phyloP scores from a whole-genome alignment of 768 basidiomycete species.

The Auriculariales sp. region DNA sequence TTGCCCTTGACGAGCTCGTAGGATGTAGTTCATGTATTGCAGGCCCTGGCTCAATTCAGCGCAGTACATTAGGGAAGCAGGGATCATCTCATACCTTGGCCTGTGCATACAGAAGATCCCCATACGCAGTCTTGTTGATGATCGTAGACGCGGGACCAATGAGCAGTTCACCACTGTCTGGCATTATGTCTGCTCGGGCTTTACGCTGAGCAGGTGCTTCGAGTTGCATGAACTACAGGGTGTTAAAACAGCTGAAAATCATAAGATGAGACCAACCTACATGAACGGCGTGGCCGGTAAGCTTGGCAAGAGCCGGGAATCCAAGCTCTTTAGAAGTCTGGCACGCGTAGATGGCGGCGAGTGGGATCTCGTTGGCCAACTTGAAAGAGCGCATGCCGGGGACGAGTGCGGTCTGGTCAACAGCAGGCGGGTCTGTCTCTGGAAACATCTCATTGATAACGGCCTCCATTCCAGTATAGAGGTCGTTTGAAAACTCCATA shows the following conservation, averaged over 20 bases:
- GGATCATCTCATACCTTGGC: constrained; percentile 51
- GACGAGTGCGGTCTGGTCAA: constrained; percentile 45
- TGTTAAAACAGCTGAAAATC: neutral
- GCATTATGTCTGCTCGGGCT: constrained; percentile 61
- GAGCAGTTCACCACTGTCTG: constrained; percentile 70
- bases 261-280: constrained; percentile 5
- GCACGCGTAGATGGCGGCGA: constrained; percentile 80
- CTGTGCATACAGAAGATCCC: constrained; percentile 76
- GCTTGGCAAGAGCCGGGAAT: constrained; percentile 47
- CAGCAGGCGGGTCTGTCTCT: constrained; percentile 33
- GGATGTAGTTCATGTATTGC: constrained; percentile 82
- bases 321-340: constrained; percentile 64
- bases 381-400: constrained; percentile 80
- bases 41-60: constrained; percentile 42
- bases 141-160: constrained; percentile 67
- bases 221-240: constrained; percentile 2
- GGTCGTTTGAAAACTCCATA: constrained; percentile 63
- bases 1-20: constrained; percentile 51
- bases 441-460: constrained; percentile 66
- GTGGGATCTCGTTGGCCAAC: constrained; percentile 84
- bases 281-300: constrained; percentile 65
- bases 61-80: neutral
- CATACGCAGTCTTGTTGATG: constrained; percentile 56
- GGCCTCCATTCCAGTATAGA: constrained; percentile 56
- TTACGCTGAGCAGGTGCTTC: constrained; percentile 72